Conservation (phyloP, 140 eudicot species). For the Cichorium intybus region DNA sequence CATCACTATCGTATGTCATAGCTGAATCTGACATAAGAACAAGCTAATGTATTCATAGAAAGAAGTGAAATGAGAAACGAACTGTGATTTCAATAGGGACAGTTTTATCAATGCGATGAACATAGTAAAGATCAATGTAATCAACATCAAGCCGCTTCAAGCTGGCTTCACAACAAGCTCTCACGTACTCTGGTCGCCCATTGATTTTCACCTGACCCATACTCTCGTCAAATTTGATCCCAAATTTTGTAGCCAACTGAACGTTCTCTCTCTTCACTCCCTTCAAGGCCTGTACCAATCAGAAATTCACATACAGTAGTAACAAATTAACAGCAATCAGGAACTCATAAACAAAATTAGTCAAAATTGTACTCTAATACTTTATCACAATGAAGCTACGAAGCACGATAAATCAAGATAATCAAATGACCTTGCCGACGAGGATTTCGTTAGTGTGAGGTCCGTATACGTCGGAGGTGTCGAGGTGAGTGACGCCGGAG, state of each 20-base stretch:
- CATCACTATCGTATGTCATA: neutral
- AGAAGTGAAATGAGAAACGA: neutral
- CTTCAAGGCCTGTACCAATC: slow-evolving; percentile 35
- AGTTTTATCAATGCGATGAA: no score
- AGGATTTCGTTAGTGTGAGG: no score
- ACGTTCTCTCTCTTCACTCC: slow-evolving; percentile 50
- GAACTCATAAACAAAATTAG: neutral
- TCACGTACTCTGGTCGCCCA: slow-evolving; percentile 50
- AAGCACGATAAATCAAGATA: neutral
- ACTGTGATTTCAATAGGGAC: slow-evolving; percentile 48
- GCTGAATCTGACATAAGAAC: no score
- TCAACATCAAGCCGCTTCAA: no score
- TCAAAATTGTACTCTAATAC: neutral
- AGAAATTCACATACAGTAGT: no score
- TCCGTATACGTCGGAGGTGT: no score
- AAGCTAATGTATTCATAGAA: no score
- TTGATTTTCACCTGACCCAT: slow-evolving; percentile 6
- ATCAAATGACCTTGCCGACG: no score
- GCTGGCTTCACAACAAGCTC: no score
- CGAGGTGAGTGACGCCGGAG: no score
- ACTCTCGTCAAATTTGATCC: slow-evolving; percentile 21
- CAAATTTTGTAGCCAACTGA: slow-evolving; percentile 54
- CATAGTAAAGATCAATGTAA: no score
- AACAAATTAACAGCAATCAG: no score
- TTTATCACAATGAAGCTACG: neutral